A percentile compares a stretch with the other conserved stretches of the same genome.
phyloP scores from a whole-genome alignment of 2,329 filamentous ascomycete genomes.

The Colletotrichum lindemuthianum region DNA sequence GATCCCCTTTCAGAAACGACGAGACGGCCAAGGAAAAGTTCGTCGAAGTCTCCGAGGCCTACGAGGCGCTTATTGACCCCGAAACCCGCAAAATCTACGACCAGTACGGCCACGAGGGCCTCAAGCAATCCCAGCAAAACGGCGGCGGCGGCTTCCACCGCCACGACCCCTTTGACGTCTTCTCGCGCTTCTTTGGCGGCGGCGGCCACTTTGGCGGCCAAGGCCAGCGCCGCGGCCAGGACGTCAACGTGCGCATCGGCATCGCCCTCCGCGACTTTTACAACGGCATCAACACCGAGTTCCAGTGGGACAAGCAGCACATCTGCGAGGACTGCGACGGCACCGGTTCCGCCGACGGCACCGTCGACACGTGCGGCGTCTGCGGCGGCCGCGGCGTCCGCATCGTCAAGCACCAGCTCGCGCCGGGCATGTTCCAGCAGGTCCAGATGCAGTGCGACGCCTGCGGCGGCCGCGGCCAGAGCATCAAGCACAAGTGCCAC shows the following conservation, averaged over 20 bases:
- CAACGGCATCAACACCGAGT: slow-evolving; percentile 85
- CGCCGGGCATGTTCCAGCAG: slow-evolving; percentile 98
- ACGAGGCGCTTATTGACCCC: slow-evolving; percentile 86
- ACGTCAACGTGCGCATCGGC: slow-evolving; percentile 86
- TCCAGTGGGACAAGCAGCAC: slow-evolving; percentile 92
- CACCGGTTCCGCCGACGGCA: slow-evolving; percentile 82
- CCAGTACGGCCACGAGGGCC: slow-evolving; percentile 89
- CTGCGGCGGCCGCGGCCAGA: slow-evolving; percentile 89
- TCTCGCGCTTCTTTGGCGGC: slow-evolving; percentile 96
- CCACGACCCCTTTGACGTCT: slow-evolving; percentile 95
- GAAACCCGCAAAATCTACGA: slow-evolving; percentile 92
- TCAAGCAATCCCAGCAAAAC: slow-evolving; percentile 80
- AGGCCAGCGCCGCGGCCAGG: slow-evolving; percentile 82
- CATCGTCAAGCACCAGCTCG: slow-evolving; percentile 90
- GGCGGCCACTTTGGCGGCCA: slow-evolving; percentile 83
- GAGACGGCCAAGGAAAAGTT: slow-evolving; percentile 87
- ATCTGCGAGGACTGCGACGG: slow-evolving; percentile 95
- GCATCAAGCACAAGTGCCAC: slow-evolving; percentile 85
- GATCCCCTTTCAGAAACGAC: slow-evolving; percentile 68
- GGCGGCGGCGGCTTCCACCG: slow-evolving; percentile 66
- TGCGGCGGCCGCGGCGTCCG: slow-evolving; percentile 86
- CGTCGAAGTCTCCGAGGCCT: slow-evolving; percentile 92
- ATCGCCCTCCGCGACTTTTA: slow-evolving; percentile 92
- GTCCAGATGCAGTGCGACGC: slow-evolving; percentile 90
- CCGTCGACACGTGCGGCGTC: slow-evolving; percentile 80